Evolutionary conservation across 306 rosid species (phyloP).

Genomic region (Pachyrhizus erosus): DNA sequence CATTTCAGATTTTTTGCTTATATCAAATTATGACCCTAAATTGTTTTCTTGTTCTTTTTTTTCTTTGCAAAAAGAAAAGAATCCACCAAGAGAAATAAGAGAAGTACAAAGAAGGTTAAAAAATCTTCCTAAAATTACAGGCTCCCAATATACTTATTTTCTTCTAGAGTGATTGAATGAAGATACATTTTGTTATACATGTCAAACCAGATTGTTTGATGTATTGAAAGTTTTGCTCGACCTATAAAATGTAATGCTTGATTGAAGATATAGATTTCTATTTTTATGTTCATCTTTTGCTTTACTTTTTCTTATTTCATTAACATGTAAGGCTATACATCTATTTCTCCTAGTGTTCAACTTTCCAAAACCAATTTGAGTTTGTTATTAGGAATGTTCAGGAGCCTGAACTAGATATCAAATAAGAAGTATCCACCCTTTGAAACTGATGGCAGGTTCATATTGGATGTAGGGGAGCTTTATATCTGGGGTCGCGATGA

Average conservation of each 20-base stretch:
- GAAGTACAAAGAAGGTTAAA: constrained; percentile 1
- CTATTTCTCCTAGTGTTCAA: not conserved
- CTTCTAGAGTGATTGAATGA: not conserved
- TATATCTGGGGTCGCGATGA: constrained; percentile 98
- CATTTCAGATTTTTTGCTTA: not conserved
- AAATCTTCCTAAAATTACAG: constrained; percentile 8
- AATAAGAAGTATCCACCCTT: not conserved
- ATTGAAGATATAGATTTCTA: constrained; percentile 18
- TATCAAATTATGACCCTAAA: not conserved
- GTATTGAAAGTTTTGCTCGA: constrained; percentile 5
- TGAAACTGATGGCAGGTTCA: constrained; percentile 32
- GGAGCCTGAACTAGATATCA: constrained; percentile 4
- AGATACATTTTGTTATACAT: not conserved
- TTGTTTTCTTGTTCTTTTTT: not conserved
- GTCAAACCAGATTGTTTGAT: not conserved
- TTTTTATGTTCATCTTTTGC: not conserved
- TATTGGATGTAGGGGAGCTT: constrained; percentile 71
- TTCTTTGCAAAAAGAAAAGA: not conserved
- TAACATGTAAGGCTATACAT: not conserved
- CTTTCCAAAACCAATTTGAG: not conserved
- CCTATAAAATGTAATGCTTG: not conserved
- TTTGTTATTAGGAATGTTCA: not conserved
- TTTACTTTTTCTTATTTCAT: not conserved
- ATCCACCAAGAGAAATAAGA: not conserved
- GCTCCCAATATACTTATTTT: not conserved